Conservation (phyloP, 2,329 filamentous ascomycete genomes). For the Colletotrichum sp. region DNA sequence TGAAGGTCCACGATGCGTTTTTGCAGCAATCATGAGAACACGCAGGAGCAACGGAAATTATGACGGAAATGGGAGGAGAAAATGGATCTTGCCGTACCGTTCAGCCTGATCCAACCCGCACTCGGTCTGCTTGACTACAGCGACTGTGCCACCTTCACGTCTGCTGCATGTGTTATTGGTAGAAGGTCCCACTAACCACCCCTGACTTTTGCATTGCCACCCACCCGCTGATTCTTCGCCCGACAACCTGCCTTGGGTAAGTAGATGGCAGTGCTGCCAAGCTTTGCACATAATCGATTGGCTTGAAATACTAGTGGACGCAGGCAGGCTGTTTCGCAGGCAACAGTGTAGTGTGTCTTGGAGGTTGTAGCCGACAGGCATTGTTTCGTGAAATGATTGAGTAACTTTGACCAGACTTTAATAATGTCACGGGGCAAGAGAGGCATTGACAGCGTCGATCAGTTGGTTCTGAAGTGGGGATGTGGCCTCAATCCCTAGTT, state of each 20-base stretch:
- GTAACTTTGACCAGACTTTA: rapidly evolving
- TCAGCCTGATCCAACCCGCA: neutral
- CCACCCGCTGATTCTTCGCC: neutral
- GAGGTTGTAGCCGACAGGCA: rapidly evolving
- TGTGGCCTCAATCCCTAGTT: no score
- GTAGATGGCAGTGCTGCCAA: neutral
- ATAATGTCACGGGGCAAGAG: neutral
- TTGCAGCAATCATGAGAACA: rapidly evolving
- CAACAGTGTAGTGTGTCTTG: neutral
- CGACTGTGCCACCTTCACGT: neutral
- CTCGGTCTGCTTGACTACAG: neutral
- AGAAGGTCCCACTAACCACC: neutral
- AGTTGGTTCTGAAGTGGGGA: no score
- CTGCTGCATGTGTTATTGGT: neutral
- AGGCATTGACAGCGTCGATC: no score
- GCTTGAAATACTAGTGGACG: no score
- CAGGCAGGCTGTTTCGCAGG: neutral
- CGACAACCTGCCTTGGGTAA: neutral
- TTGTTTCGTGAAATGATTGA: neutral
- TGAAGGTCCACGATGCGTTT: neutral
- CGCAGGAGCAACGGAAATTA: neutral
- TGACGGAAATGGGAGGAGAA: neutral
- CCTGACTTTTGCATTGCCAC: neutral
- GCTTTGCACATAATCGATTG: no score
- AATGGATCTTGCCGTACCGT: neutral